Percentiles rank a stretch among this genome's conserved stretches.
These are phyloP conservation scores for Camellia japonica DNA, from an alignment of 148 eudicot species.

Conservation along the genomic window DNA sequence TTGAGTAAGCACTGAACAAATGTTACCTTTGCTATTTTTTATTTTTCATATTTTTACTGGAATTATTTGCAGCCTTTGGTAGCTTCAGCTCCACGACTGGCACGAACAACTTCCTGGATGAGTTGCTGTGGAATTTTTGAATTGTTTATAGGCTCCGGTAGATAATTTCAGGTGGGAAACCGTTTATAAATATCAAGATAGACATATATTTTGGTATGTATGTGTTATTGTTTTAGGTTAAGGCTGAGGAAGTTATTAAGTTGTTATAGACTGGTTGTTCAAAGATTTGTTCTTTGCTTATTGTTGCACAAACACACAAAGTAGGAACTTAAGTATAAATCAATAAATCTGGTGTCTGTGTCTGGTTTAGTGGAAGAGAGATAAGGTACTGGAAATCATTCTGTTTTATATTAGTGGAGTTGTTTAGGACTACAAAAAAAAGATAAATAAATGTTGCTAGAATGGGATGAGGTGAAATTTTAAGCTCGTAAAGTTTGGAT, in stretches of 20 bases:
- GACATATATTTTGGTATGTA: background rate
- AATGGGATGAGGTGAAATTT: too few species aligned
- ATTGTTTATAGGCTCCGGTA: conserved; percentile 46
- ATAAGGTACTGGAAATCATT: too few species aligned
- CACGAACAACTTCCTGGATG: conserved; percentile 58
- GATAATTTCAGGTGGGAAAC: conserved; percentile 42
- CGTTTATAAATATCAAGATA: background rate
- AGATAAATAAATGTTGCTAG: too few species aligned
- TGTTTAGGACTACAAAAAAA: too few species aligned
- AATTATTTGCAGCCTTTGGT: conserved; percentile 45
- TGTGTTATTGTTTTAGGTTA: background rate
- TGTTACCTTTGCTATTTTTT: background rate
- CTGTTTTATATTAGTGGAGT: too few species aligned
- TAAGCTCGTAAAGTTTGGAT: too few species aligned
- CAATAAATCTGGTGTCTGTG: too few species aligned
- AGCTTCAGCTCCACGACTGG: conserved; percentile 37
- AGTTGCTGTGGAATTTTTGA: conserved; percentile 83
- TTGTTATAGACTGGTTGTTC: background rate
- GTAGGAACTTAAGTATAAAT: too few species aligned
- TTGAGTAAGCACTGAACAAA: background rate
- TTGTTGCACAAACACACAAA: too few species aligned
- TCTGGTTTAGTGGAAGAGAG: too few species aligned
- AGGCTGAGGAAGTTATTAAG: background rate
- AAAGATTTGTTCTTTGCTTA: background rate
- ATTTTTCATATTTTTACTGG: conserved; percentile 10